A percentile compares a stretch with the other conserved stretches of the same genome.
These are phyloP conservation scores for Coemansia sp. DNA, from an alignment of 192 early-diverging fungal genomes.

Conservation along the genomic window DNA sequence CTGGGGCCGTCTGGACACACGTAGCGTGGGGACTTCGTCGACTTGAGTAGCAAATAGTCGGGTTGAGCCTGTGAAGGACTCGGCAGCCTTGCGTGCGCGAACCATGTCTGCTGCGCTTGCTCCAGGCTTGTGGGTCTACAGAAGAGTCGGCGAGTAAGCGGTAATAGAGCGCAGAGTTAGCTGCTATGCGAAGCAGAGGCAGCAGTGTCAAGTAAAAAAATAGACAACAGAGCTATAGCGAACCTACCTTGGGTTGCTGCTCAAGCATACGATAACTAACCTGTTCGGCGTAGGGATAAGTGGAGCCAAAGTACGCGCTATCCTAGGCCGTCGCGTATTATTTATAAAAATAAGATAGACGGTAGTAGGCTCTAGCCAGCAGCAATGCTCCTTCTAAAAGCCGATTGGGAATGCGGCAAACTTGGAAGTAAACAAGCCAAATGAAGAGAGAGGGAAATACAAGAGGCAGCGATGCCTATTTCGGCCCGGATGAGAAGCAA, in stretches of 20 bases:
- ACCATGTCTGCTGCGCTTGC: constrained; percentile 33
- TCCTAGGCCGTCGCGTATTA: neutral
- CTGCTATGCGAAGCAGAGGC: neutral
- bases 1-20: constrained; percentile 45
- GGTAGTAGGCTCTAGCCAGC: neutral
- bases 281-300: neutral
- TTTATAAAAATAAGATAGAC: neutral
- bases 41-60: constrained; percentile 43
- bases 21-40: constrained; percentile 43
- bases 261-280: constrained; percentile 32
- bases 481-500: constrained; percentile 1
- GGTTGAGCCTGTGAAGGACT: constrained; percentile 32
- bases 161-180: neutral
- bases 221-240: constrained; percentile 4
- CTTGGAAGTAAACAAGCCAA: neutral
- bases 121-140: constrained; percentile 45
- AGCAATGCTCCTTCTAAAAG: neutral
- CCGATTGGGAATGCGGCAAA: neutral
- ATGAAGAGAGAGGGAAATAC: neutral
- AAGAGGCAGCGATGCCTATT: neutral
- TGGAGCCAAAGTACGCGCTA: neutral
- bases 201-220: neutral
- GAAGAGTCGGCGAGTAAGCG: neutral
- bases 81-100: constrained; percentile 46
- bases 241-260: constrained; percentile 41